Evolutionary conservation across 495 filamentous ascomycete species (phyloP).

Genomic region (Schizothecium vesticola): DNA sequence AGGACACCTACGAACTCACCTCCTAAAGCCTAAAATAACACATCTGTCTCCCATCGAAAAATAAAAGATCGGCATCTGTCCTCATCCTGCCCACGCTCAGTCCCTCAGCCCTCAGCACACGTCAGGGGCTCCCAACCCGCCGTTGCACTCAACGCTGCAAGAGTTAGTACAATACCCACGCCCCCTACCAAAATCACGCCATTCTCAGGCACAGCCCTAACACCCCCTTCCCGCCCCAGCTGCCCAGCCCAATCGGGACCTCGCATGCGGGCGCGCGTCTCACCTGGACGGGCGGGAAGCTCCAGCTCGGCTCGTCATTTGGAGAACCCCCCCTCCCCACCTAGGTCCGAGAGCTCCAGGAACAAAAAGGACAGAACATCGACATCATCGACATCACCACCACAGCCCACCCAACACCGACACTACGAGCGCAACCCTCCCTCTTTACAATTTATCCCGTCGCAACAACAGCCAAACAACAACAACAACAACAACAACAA

Average conservation of each 20-base stretch:
- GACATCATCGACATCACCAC: background rate
- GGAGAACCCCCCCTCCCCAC: background rate
- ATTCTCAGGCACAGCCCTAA: background rate
- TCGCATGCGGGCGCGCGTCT: background rate
- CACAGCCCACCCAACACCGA: background rate
- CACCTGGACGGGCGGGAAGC: background rate
- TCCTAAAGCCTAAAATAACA: background rate
- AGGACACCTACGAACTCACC: background rate
- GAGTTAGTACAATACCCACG: background rate
- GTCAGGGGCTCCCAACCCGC: background rate
- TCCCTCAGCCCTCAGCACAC: background rate
- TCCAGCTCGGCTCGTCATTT: background rate
- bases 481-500: conserved; percentile 6
- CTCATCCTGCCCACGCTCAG: background rate
- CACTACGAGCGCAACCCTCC: background rate
- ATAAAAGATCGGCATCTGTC: background rate
- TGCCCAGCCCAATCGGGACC: background rate
- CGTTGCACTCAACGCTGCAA: background rate
- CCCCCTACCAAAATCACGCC: background rate
- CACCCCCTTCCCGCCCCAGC: background rate
- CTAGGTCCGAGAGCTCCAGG: conserved; percentile 8
- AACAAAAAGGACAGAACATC: background rate
- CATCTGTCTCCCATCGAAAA: background rate
- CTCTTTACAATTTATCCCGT: background rate
- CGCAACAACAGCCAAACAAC: background rate